phyloP scores from a whole-genome alignment of 345 rosid species.

The Arabidopsis suecica region DNA sequence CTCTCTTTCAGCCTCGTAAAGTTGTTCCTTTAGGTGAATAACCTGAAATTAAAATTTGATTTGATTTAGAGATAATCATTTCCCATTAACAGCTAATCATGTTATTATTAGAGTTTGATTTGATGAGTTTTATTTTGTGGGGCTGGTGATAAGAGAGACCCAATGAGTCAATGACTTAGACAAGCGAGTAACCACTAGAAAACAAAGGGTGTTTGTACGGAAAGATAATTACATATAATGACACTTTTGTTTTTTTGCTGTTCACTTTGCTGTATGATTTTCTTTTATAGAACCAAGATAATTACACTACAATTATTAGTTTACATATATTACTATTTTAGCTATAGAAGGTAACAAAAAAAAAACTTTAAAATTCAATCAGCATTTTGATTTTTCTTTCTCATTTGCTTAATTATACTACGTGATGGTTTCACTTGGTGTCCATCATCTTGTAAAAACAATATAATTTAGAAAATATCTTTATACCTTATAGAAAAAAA shows the following conservation, averaged over 20 bases:
- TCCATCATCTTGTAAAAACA: not conserved
- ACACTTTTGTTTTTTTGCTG: slow-evolving; percentile 24
- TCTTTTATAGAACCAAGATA: not conserved
- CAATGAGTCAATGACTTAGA: slow-evolving; percentile 40
- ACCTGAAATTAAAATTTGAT: slow-evolving; percentile 50
- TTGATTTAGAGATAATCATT: not conserved
- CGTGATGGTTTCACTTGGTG: slow-evolving; percentile 13
- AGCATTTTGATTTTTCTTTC: not conserved
- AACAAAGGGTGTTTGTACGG: slow-evolving; percentile 35
- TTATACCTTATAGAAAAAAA: not conserved
- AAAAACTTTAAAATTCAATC: not conserved
- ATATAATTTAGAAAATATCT: not conserved
- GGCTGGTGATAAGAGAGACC: slow-evolving; percentile 27
- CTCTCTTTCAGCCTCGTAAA: slow-evolving; percentile 58
- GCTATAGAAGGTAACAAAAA: no score
- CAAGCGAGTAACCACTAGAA: slow-evolving; percentile 28
- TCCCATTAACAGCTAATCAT: slow-evolving; percentile 29
- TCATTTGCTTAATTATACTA: not conserved
- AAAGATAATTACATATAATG: slow-evolving; percentile 26
- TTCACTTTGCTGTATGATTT: slow-evolving; percentile 22
- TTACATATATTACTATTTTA: no score
- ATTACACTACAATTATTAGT: not conserved
- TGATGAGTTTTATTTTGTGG: slow-evolving; percentile 32
- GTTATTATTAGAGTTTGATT: slow-evolving; percentile 29
- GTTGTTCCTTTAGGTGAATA: slow-evolving; percentile 60